These are phyloP conservation scores for Quercus suber DNA, from an alignment of 306 rosid species.

Conservation along the genomic window DNA sequence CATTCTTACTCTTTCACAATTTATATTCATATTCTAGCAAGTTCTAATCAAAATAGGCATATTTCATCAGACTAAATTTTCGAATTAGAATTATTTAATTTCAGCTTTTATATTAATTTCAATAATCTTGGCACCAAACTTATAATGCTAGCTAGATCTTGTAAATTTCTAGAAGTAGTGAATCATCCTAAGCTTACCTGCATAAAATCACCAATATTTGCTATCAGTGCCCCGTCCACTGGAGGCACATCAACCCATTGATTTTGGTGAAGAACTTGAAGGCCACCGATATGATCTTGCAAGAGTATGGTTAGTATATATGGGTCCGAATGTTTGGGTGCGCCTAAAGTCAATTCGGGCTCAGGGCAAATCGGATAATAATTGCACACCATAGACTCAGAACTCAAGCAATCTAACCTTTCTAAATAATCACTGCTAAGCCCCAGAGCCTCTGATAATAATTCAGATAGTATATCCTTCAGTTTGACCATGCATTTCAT, in stretches of 20 bases:
- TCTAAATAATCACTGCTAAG: slow-evolving; percentile 45
- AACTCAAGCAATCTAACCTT: slow-evolving; percentile 54
- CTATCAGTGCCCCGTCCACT: slow-evolving; percentile 49
- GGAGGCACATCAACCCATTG: slow-evolving; percentile 69
- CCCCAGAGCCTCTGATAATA: slow-evolving; percentile 71
- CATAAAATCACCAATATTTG: slow-evolving; percentile 71
- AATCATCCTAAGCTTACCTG: slow-evolving; percentile 40
- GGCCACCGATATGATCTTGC: slow-evolving; percentile 74
- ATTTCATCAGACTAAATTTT: no score
- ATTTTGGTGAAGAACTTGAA: slow-evolving; percentile 62
- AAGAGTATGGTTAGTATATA: slow-evolving; percentile 59
- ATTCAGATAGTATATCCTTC: slow-evolving; percentile 38
- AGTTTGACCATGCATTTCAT: slow-evolving; percentile 41
- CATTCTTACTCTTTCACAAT: no score
- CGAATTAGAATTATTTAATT: no score
- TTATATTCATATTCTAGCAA: no score
- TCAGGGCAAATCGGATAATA: slow-evolving; percentile 82
- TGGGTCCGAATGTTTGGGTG: slow-evolving; percentile 80
- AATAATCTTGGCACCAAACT: no score
- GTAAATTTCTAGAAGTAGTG: no score
- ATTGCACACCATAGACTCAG: slow-evolving; percentile 60
- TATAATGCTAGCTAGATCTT: background rate
- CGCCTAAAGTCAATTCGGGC: slow-evolving; percentile 62
- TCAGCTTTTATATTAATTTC: no score
- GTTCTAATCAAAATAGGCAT: no score